Evolutionary conservation across 129 eudicot genomes (phyloP).

Genomic region (Oenanthe sinensis): DNA sequence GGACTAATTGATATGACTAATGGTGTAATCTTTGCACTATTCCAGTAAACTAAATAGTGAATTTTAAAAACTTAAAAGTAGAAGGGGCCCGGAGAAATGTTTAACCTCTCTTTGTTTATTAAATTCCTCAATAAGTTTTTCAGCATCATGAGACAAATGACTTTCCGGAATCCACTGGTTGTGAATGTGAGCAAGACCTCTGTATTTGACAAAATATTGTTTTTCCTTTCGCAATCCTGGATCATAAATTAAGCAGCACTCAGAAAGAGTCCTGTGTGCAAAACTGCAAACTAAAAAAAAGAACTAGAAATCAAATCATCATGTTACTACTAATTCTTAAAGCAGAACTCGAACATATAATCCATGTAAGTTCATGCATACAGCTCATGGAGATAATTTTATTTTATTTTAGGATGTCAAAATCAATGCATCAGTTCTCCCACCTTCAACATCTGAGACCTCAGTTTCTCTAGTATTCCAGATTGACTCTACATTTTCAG

Average conservation of each 20-base stretch:
- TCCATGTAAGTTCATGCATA: neutral
- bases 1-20: neutral
- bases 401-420: neutral
- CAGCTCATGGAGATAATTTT: neutral
- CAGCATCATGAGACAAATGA: conserved; percentile 40
- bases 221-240: conserved; percentile 42
- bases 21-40: neutral
- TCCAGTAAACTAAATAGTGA: conserved; percentile 2
- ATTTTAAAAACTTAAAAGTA: neutral
- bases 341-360: neutral
- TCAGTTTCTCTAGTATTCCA: conserved; percentile 57
- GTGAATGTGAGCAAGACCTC: conserved; percentile 65
- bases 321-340: neutral
- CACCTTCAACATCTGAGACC: conserved; percentile 39
- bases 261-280: neutral
- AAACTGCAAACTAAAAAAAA: neutral
- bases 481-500: conserved; percentile 46
- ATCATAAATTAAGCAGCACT: neutral
- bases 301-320: neutral
- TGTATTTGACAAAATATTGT: conserved; percentile 65
- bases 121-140: conserved; percentile 29
- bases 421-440: neutral
- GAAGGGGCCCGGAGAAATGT: neutral
- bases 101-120: conserved; percentile 30
- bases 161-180: conserved; percentile 57